Evolutionary conservation across 2,329 filamentous ascomycete species (phyloP).

Genomic region (Alternaria gaisen): DNA sequence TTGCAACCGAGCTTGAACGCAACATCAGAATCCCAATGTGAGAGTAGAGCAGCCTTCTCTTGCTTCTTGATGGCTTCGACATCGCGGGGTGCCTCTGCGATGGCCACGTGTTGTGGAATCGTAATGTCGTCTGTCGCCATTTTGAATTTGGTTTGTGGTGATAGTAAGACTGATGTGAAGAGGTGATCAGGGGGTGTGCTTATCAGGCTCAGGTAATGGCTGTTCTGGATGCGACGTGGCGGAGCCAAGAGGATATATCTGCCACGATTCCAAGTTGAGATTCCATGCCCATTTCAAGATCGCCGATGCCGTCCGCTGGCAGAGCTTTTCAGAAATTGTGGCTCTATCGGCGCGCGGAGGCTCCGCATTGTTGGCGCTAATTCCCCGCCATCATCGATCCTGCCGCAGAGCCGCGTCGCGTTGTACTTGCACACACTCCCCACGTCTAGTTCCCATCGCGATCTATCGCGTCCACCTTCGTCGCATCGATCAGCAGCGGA

Average conservation of each 20-base stretch:
- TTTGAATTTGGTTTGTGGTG: background rate
- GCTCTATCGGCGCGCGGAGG: constrained; percentile 10
- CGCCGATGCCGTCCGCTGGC: constrained; percentile 15
- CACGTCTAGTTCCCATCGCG: background rate
- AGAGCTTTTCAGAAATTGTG: constrained; percentile 22
- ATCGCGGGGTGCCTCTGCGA: constrained; percentile 40
- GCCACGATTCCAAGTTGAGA: background rate
- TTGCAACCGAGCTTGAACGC: constrained; percentile 70
- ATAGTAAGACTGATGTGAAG: background rate
- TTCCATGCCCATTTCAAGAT: constrained; percentile 4
- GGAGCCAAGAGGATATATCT: background rate
- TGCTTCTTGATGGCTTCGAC: constrained; percentile 50
- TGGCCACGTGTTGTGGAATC: constrained; percentile 33
- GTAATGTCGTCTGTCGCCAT: constrained; percentile 21
- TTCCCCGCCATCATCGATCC: constrained; percentile 16
- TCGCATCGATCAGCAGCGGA: background rate
- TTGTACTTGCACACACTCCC: background rate
- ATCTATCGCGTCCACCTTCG: background rate
- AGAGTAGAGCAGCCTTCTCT: constrained; percentile 52
- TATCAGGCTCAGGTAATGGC: background rate
- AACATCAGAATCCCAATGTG: constrained; percentile 66
- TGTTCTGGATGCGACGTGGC: background rate
- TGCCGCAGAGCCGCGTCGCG: constrained; percentile 6
- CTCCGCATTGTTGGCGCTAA: constrained; percentile 20
- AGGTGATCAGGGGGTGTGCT: background rate